Base-by-base conservation (phyloP, 169 alveolate species). In the Plasmodium relictum region DNA sequence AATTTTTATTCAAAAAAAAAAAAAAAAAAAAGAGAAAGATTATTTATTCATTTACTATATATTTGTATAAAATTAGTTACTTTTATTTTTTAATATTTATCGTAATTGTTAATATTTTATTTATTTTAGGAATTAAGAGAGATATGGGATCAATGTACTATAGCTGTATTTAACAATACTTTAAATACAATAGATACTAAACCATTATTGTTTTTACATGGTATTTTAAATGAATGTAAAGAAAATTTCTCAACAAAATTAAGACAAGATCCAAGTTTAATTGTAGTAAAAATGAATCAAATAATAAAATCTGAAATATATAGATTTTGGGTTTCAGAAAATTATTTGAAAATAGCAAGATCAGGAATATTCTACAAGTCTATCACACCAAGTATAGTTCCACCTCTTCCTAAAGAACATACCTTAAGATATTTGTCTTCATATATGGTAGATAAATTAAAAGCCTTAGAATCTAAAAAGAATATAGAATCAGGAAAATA, bases 61-160 rank as follows among this genome's bases (percentile, higher is more conserved):
- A 59, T 59, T 3, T 16, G 4, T 59, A 6, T 61, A 16, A 16
- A 54, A 16, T 5, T 54, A 54, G 6, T 9, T 10, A 54, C 14
- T 6, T 52, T 52, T 52, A 10, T 52, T 5, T 52, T 4, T 0
- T n/a, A n/a, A 18, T 14, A 4, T 22, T 48, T 58, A 20, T 80
- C 16, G 26, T 80, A 48, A 20, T 78, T 5, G 37, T 74, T 37
- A 26, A 26, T 48, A 31, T 80, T 78, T 80, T 31, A 48, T 22
- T 66, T 80, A 66, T 9, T 16, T 50, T 41, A 86, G 92, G 73
- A 54, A 20, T 71, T 86, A 14, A 71, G 92, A 71, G 88, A 71
- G 14, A 86, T 86, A 45, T 86, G 92, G 92, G 92, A 86, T 22
- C 88, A 86, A 52, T 86, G 92, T 71, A 71, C 92, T 10, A 86